These are phyloP conservation scores for Epichloe typhina DNA, from an alignment of 2,329 filamentous ascomycete species.

Conservation along the genomic window DNA sequence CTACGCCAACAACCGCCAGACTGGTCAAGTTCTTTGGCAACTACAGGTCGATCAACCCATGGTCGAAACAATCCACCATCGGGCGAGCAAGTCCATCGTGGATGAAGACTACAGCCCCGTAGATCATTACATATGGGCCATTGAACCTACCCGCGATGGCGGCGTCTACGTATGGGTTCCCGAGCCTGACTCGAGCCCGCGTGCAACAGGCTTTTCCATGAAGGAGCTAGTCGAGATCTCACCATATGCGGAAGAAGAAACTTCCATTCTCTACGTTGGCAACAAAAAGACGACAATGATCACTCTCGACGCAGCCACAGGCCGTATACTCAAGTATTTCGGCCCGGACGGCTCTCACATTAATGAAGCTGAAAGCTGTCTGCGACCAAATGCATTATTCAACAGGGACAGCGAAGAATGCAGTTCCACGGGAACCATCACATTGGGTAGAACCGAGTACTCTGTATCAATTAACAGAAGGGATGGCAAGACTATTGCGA, in stretches of 20 bases:
- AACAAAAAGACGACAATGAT: constrained; percentile 85
- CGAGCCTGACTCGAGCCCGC: constrained; percentile 41
- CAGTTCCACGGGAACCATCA: constrained; percentile 65
- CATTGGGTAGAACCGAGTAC: constrained; percentile 79
- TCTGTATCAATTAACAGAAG: constrained; percentile 71
- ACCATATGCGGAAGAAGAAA: constrained; percentile 59
- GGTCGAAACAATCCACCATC: constrained; percentile 78
- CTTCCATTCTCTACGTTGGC: constrained; percentile 72
- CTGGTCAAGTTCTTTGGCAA: constrained; percentile 74
- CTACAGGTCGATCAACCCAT: constrained; percentile 74
- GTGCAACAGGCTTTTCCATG: constrained; percentile 59
- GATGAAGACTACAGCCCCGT: constrained; percentile 50
- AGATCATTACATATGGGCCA: constrained; percentile 87
- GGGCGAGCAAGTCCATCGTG: constrained; percentile 49
- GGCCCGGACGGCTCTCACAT: constrained; percentile 57
- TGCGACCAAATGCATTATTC: constrained; percentile 52
- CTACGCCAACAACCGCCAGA: constrained; percentile 79
- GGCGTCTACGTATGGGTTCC: constrained; percentile 78
- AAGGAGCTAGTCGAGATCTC: constrained; percentile 79
- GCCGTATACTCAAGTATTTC: constrained; percentile 72
- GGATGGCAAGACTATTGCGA: constrained; percentile 67
- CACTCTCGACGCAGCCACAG: constrained; percentile 76
- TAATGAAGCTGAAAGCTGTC: constrained; percentile 62
- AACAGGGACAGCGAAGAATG: constrained; percentile 62
- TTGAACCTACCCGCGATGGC: constrained; percentile 82